A percentile compares a stretch with the other conserved stretches of the same genome.
Evolutionary conservation across 345 rosid genomes (phyloP).

Genomic region (Euphorbia peplus): DNA sequence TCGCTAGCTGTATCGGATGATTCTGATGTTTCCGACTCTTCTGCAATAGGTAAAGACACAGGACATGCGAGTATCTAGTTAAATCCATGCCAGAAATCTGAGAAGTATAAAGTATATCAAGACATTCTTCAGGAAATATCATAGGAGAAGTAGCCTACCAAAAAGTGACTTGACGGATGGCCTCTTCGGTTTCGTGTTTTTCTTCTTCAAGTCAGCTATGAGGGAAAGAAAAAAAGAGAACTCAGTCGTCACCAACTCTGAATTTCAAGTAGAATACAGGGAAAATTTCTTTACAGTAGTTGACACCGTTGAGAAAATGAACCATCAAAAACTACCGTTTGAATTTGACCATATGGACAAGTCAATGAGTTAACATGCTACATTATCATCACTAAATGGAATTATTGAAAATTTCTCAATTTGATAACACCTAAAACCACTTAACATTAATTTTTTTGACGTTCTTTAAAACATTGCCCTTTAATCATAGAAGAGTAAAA

Average conservation of each 20-base stretch:
- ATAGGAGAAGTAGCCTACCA: constrained; percentile 41
- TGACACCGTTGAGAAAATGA: neutral
- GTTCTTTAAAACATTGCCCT: no score
- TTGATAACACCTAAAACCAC: no score
- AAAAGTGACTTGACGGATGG: constrained; percentile 79
- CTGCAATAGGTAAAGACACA: constrained; percentile 30
- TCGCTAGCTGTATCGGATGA: constrained; percentile 31
- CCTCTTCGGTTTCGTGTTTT: constrained; percentile 53
- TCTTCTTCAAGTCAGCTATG: constrained; percentile 78
- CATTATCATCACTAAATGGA: no score
- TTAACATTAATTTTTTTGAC: no score
- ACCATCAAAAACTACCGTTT: no score
- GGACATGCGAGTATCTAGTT: neutral
- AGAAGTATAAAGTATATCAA: neutral
- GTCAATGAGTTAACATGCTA: no score
- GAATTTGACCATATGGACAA: neutral
- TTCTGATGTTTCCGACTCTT: constrained; percentile 54
- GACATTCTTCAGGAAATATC: no score
- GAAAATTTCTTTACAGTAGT: no score
- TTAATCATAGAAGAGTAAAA: no score
- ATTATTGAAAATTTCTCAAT: no score
- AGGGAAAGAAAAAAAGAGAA: constrained; percentile 9
- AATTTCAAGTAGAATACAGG: neutral
- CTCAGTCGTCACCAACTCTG: constrained; percentile 5
- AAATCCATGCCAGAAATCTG: constrained; percentile 1